Percentiles rank a stretch among this genome's conserved stretches.
These are phyloP conservation scores for Leccinellum albellum DNA, from an alignment of 768 basidiomycete genomes.

Conservation along the genomic window DNA sequence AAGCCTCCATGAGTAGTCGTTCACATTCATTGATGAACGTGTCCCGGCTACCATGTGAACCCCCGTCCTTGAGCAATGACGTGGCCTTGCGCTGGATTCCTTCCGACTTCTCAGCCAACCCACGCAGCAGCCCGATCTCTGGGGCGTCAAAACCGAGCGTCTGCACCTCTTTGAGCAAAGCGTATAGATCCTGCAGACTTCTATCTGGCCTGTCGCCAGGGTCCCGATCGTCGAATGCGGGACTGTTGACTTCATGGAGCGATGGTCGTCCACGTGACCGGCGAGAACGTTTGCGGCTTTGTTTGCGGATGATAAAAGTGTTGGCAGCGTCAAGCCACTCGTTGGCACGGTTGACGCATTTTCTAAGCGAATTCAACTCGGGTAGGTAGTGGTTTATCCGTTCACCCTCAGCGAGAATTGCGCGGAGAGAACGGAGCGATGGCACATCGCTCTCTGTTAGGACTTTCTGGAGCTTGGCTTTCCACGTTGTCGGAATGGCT, in stretches of 20 bases:
- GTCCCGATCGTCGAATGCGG: conserved; percentile 39
- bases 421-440: conserved; percentile 69
- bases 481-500: conserved; percentile 71
- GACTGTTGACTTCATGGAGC: conserved; percentile 38
- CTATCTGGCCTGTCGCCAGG: conserved; percentile 68
- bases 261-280: conserved; percentile 55
- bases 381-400: conserved; percentile 73
- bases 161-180: conserved; percentile 68
- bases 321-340: conserved; percentile 89
- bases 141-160: conserved; percentile 79
- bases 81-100: conserved; percentile 56
- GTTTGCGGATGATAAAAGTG: conserved; percentile 72
- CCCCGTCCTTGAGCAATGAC: conserved; percentile 44
- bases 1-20: conserved; percentile 62
- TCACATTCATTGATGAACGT: conserved; percentile 68
- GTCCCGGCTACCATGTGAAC: conserved; percentile 45
- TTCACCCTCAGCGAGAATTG: conserved; percentile 85
- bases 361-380: conserved; percentile 68
- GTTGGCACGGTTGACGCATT: conserved; percentile 75
- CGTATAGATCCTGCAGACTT: conserved; percentile 65
- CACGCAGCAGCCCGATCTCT: conserved; percentile 59
- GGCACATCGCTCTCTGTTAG: conserved; percentile 71
- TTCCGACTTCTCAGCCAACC: conserved; percentile 60
- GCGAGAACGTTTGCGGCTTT: conserved; percentile 72
- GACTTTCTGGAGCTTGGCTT: conserved; percentile 59